Evolutionary conservation across 768 basidiomycete species (phyloP), one percentile per base, ranked within the genome.

Genomic region (Lepiota subincarnata): DNA sequence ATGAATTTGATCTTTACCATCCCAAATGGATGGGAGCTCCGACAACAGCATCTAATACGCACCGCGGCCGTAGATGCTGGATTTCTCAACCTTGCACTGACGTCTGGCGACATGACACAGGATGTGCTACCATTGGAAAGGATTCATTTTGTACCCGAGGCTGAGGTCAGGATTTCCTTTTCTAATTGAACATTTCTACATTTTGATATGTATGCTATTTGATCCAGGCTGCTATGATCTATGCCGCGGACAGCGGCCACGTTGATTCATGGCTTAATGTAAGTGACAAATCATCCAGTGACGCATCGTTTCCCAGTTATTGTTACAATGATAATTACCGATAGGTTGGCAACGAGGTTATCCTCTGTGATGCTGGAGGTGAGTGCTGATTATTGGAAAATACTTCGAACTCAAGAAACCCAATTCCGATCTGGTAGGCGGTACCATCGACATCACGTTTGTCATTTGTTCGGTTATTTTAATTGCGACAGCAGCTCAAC

Each of bases 21-120:
- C 7, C 66, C 64, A 10, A 64, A 62, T 50, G 59, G 60, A 4
- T 67, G 66, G 66, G 63, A 35, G 48, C 14, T 20, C 51, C 41
- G 5, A 24, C 24, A 24, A 24, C 24, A 24, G 24, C 2, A 24
- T 2, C 5, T 24, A 24, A 24, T 24, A 24, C 24, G 24, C 5
- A 24, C 24, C 24, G 24, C 24, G 5, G 24, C 24, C 5, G 24
- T 24, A 24, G 5, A 24, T 24, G 24, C 24, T 5, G 24, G 24
- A 5, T 24, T 24, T 24, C 24, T 24, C 2, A 5, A 5, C 24
- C 24, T 24, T 5, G 3, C 24, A 24, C 24, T 2, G 24, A 5
- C 2, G 24, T 24, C 5, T 24, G 24, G 5, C 5, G 24, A 24
- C 3, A 2, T 5, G 24, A 5, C 24, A 24, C 24, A 5, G 5